Evolutionary conservation across 768 basidiomycete genomes (phyloP).

Genomic region (Collybia mongolica): DNA sequence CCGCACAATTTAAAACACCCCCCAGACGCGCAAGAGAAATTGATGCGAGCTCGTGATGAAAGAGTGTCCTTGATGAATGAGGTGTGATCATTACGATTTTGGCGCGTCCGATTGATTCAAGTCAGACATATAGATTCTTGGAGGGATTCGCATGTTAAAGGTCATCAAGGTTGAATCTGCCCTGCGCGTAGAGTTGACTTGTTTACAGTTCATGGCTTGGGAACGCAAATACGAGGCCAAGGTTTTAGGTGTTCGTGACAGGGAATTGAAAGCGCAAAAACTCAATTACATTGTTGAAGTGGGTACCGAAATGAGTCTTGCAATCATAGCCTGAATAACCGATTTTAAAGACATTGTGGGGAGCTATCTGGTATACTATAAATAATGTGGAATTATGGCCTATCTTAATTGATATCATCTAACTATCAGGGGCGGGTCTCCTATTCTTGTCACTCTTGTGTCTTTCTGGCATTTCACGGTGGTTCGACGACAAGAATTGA

Average conservation of each 20-base stretch:
- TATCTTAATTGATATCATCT: too few species aligned
- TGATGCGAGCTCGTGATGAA: constrained; percentile 94
- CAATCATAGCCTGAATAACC: neutral
- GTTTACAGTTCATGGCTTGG: constrained; percentile 85
- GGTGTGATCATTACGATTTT: constrained; percentile 18
- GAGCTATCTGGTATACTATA: constrained; percentile 39
- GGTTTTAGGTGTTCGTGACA: constrained; percentile 70
- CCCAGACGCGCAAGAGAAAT: constrained; percentile 66
- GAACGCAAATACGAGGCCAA: constrained; percentile 85
- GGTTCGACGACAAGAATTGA: constrained; percentile 62
- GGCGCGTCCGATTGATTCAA: neutral
- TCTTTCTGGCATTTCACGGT: constrained; percentile 75
- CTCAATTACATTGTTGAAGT: constrained; percentile 87
- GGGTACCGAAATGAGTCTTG: neutral
- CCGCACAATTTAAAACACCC: neutral
- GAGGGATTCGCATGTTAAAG: constrained; percentile 90
- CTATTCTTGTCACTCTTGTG: constrained; percentile 58
- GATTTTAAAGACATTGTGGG: constrained; percentile 44
- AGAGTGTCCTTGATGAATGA: constrained; percentile 90
- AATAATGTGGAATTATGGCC: too few species aligned
- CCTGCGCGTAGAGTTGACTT: neutral
- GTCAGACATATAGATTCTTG: constrained; percentile 56
- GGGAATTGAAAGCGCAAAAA: constrained; percentile 81
- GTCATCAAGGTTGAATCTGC: constrained; percentile 17
- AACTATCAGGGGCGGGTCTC: constrained; percentile 55